Base-by-base conservation (phyloP, 2,329 filamentous ascomycete species). In the Fusarium sp. region DNA sequence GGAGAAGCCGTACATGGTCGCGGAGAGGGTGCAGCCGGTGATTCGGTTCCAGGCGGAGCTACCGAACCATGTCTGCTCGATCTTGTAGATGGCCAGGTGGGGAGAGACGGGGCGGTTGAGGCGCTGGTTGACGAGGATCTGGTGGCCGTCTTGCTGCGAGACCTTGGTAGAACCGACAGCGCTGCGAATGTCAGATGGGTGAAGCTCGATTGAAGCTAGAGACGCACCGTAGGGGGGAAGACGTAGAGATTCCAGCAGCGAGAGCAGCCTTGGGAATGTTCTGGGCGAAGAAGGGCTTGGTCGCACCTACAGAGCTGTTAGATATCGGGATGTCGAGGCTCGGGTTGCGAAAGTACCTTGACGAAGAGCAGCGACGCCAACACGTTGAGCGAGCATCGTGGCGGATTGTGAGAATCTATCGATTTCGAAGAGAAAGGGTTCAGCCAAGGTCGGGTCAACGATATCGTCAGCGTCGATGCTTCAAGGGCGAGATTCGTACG, bases 41-140 rank as follows among this genome's bases (percentile, higher is more conserved):
- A 97, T 90, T 79, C 95, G 94, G 86, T 94, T 93, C 83, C 93
- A 87, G 74, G 88, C 87, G 64, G 86, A 90, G 76, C 90, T 91
- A 76, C 88, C 87, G 82, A 93, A 91, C 92, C 91, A 97, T 77
- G 94, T 96, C 84, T 98, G 93, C 83, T 94, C 90, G 67, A 92
- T 89, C 82, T 90, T 88, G 90, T 98, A 98, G 88, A 97, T 95
- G 79, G 84, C 82, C 72, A 98, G 89, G 81, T 98, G 94, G 61
- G 95, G 95, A 49, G 94, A 88, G 77, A 97, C 87, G 80, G 95
- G 95, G 58, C 95, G 95, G 79, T 88, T 84, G 62, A 92, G 87
- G 78, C 95, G 95, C 86, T 98, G 95, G 79, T 90, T 86, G 78
- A 89, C 91, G 80, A 98, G 93, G 83, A 97, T 89, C 75, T 88